phyloP scores from a whole-genome alignment of 2,329 filamentous ascomycete species.

The Epichloe gansuensis region DNA sequence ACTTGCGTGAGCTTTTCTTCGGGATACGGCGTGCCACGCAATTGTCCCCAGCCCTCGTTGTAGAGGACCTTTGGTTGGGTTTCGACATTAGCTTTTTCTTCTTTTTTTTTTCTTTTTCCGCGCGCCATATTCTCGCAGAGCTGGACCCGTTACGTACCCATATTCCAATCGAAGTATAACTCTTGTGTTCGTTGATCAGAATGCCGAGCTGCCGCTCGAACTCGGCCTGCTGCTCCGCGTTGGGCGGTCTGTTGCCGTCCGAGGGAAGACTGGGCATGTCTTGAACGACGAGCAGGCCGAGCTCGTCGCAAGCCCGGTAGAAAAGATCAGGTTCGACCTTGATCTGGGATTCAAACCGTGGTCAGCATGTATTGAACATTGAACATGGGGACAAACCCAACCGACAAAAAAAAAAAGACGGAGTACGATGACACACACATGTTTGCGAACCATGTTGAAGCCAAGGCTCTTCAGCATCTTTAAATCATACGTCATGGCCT shows the following conservation, averaged over 20 bases:
- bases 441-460: constrained; percentile 60
- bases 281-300: constrained; percentile 55
- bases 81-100: background rate
- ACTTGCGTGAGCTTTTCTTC: constrained; percentile 43
- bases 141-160: constrained; percentile 34
- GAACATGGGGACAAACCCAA: no score
- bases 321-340: constrained; percentile 56
- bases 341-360: constrained; percentile 27
- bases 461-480: constrained; percentile 50
- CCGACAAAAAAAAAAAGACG: constrained; percentile 6
- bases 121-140: background rate
- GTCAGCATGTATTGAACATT: background rate
- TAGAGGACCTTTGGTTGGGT: constrained; percentile 42
- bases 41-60: constrained; percentile 61
- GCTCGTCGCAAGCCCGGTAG: constrained; percentile 52
- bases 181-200: constrained; percentile 49
- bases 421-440: constrained; percentile 33
- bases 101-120: background rate
- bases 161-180: constrained; percentile 49
- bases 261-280: constrained; percentile 53
- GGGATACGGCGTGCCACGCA: constrained; percentile 32
- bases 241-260: constrained; percentile 21
- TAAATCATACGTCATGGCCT: constrained; percentile 57
- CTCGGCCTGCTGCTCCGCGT: constrained; percentile 43
- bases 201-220: constrained; percentile 51